Conservation (phyloP, 768 basidiomycete species). For the Mycena vulgaris region DNA sequence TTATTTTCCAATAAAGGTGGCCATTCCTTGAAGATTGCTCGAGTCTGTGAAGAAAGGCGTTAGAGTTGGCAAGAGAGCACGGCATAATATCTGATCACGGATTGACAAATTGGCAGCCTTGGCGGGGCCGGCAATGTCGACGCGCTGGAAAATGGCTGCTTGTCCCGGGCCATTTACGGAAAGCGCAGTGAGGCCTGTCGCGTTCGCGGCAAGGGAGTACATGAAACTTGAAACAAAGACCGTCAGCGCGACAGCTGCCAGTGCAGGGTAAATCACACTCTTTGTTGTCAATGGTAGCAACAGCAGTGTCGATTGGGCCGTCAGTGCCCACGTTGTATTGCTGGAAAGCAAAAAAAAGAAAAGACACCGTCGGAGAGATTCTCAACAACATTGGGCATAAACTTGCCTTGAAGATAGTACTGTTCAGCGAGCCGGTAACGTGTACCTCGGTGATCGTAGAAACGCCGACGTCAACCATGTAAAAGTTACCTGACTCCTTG, state of each 20-base stretch:
- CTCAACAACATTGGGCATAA: not conserved
- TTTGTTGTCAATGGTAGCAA: slow-evolving; percentile 25
- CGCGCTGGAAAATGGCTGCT: slow-evolving; percentile 34
- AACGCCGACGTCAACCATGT: slow-evolving; percentile 41
- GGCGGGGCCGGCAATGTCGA: slow-evolving; percentile 46
- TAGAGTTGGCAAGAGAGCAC: slow-evolving; percentile 9
- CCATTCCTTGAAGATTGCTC: slow-evolving; percentile 33
- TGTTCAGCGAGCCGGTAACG: slow-evolving; percentile 24
- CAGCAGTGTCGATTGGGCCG: slow-evolving; percentile 19
- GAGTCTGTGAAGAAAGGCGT: slow-evolving; percentile 11
- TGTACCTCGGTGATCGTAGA: slow-evolving; percentile 41
- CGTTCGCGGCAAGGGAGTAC: slow-evolving; percentile 56
- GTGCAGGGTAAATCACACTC: slow-evolving; percentile 4
- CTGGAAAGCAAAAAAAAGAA: slow-evolving; percentile 4
- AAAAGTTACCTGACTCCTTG: slow-evolving; percentile 44
- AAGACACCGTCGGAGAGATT: not conserved
- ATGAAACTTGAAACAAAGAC: slow-evolving; percentile 51
- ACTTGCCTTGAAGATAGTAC: slow-evolving; percentile 18
- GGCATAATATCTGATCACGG: slow-evolving; percentile 43
- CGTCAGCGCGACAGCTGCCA: not conserved
- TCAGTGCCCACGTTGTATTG: slow-evolving; percentile 24
- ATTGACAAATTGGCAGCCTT: slow-evolving; percentile 44
- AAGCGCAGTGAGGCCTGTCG: slow-evolving; percentile 56
- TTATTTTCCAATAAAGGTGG: slow-evolving; percentile 25
- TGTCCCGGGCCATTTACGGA: slow-evolving; percentile 55